Evolutionary conservation across 305 asterid species (phyloP), one percentile per base, ranked within the genome.

Genomic region (Fraxinus latifolia): DNA sequence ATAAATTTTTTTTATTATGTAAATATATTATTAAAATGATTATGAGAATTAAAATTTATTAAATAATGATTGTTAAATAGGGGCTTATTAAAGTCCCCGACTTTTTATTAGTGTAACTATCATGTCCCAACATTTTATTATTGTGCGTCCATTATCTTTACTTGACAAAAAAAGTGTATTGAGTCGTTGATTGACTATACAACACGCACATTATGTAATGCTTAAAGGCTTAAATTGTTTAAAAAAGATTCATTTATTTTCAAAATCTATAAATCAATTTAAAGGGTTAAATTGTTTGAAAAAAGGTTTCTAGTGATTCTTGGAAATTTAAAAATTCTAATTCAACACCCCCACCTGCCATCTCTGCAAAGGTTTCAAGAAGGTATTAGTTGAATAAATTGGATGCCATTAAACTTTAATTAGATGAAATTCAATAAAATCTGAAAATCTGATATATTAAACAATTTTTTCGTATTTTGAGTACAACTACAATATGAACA

Each of bases 401-500:
- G 62, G 8, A 53, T 53, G n/a, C 23, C 17, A 12, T 12, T 44
- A 44, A 3, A 3, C 2, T n/a, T 1, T n/a, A 53, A 53, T 53
- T 50, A 9, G 25, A 19, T 23, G 11, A 17, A 33, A 33, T 60
- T 44, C 14, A 34, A 37, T 55, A 60, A 77, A 53, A 7, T 17
- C 19, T 14, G 19, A 47, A 47, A 47, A 14, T 47, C 58, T 3
- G 7, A 47, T 14, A 14, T 12, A 47, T 47, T 74, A 60, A 37
- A 8, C 5, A 55, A 14, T 7, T 4, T 0, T 11, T 15, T 17
- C 15, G 71, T 34, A 1, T 44, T 44, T 44, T 42, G 53, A 42
- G 60, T 50, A 15, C 60, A 50, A 75, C 76, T 17, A 55, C 68
- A 83, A 72, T 17, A 73, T 74, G 78, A 60, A 79, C 60, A 74